Percentiles rank a stretch among this genome's conserved stretches.
Conservation (phyloP, 257 asterid species). For the Solanum okadae region DNA sequence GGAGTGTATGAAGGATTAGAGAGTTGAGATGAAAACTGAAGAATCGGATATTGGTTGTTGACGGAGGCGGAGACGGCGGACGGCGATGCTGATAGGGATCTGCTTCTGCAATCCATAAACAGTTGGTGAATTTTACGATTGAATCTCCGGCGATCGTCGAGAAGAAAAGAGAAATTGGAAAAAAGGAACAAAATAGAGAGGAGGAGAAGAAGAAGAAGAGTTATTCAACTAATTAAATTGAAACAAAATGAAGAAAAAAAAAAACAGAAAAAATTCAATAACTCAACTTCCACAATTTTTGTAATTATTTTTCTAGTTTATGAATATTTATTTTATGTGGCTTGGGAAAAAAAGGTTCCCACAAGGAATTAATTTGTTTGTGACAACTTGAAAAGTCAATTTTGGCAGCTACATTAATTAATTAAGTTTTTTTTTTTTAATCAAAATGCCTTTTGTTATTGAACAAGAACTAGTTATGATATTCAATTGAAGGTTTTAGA, state of each 20-base stretch:
- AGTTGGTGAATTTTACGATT: neutral
- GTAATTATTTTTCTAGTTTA: neutral
- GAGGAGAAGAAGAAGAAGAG: neutral
- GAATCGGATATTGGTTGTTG: neutral
- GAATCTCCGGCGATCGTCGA: neutral
- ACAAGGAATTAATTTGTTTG: neutral
- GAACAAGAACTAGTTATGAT: neutral
- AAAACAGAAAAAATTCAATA: neutral
- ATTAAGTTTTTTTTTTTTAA: neutral
- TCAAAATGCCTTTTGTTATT: neutral
- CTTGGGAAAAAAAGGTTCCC: neutral
- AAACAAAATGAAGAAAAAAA: neutral
- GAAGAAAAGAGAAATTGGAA: neutral
- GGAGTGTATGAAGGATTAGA: slow-evolving; percentile 7
- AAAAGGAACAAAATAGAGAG: neutral
- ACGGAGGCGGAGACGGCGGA: slow-evolving; percentile 3
- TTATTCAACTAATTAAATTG: neutral
- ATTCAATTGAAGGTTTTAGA: too few species aligned
- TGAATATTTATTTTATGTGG: neutral
- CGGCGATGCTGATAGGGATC: slow-evolving; percentile 4
- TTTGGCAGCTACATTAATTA: neutral
- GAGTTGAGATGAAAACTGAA: slow-evolving; percentile 10
- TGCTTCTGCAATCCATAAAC: slow-evolving; percentile 43
- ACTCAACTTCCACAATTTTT: neutral
- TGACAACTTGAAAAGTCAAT: neutral